Conservation (phyloP, 805 yeast genomes). For the Ogataea naganishii region DNA sequence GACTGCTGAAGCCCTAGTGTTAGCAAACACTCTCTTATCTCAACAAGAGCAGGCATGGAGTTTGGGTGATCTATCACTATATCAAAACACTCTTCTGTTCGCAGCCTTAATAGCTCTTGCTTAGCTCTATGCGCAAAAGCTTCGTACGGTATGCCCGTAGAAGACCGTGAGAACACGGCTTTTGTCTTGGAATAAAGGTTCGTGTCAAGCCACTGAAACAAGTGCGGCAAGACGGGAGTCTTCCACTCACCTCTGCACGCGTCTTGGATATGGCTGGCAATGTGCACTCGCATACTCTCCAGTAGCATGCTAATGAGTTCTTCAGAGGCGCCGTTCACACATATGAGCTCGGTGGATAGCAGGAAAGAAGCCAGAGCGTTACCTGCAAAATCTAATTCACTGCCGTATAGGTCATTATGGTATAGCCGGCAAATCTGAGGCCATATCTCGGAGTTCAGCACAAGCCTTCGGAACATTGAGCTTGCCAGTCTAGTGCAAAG, state of each 20-base stretch:
- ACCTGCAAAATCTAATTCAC: no score
- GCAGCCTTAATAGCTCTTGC: conserved; percentile 24
- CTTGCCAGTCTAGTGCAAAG: no score
- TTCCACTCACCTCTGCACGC: conserved; percentile 31
- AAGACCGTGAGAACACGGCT: no score
- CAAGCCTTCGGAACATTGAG: no score
- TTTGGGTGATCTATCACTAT: conserved; percentile 47
- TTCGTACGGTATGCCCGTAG: conserved; percentile 8
- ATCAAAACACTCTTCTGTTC: conserved; percentile 52
- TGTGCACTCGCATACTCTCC: conserved; percentile 27
- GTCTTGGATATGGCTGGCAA: conserved; percentile 22
- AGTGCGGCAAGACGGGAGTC: conserved; percentile 22
- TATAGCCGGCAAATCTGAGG: no score
- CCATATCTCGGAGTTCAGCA: no score
- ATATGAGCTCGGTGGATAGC: background rate
- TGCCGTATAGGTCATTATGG: no score
- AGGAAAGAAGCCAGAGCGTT: no score
- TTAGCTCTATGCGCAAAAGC: conserved; percentile 11
- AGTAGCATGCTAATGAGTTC: conserved; percentile 23
- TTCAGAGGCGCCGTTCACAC: conserved; percentile 11
- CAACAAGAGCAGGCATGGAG: conserved; percentile 45
- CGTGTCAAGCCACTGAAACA: conserved; percentile 29
- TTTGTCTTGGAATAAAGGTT: conserved; percentile 27
- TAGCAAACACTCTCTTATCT: conserved; percentile 44
- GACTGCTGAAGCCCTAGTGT: conserved; percentile 39